phyloP scores from a whole-genome alignment of 1,284 basidiomycete genomes.

The Porogramme epimiltina region DNA sequence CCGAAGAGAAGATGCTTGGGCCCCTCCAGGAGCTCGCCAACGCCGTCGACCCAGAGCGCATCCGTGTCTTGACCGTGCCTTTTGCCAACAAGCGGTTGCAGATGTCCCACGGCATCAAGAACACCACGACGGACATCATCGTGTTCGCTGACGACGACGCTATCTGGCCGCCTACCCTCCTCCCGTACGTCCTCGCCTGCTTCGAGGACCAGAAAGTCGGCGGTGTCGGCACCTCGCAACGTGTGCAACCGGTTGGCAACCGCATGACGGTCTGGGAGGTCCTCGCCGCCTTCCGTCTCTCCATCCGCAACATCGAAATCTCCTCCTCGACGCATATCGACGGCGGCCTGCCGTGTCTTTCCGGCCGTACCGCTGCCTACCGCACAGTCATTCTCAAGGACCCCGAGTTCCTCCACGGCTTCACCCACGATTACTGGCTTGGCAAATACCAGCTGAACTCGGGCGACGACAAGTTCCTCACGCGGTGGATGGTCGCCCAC shows the following conservation, averaged over 20 bases:
- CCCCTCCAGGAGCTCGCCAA: slow-evolving; percentile 87
- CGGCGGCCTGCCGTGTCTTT: slow-evolving; percentile 88
- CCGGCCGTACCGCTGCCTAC: slow-evolving; percentile 90
- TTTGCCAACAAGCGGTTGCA: slow-evolving; percentile 93
- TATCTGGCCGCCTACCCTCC: slow-evolving; percentile 88
- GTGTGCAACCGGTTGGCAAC: slow-evolving; percentile 79
- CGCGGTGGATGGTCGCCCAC: slow-evolving; percentile 94
- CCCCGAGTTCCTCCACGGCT: slow-evolving; percentile 88
- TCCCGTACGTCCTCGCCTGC: slow-evolving; percentile 85
- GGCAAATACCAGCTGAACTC: slow-evolving; percentile 93
- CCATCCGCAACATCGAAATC: slow-evolving; percentile 93
- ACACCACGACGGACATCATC: slow-evolving; percentile 90
- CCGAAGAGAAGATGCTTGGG: slow-evolving; percentile 86
- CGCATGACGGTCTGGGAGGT: slow-evolving; percentile 93
- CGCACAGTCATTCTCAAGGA: slow-evolving; percentile 93
- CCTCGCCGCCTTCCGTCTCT: slow-evolving; percentile 87
- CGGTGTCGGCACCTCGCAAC: slow-evolving; percentile 88
- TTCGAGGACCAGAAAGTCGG: slow-evolving; percentile 94
- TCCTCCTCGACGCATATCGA: slow-evolving; percentile 88
- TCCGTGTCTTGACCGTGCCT: slow-evolving; percentile 87
- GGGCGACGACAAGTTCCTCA: slow-evolving; percentile 92
- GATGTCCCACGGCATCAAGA: slow-evolving; percentile 90
- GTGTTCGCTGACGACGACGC: slow-evolving; percentile 96
- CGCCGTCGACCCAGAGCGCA: slow-evolving; percentile 80
- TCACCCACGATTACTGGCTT: slow-evolving; percentile 92